A percentile compares a stretch with the other conserved stretches of the same genome.
These are phyloP conservation scores for Vaccinium myrtillus DNA, from an alignment of 148 eudicot genomes.

Conservation along the genomic window DNA sequence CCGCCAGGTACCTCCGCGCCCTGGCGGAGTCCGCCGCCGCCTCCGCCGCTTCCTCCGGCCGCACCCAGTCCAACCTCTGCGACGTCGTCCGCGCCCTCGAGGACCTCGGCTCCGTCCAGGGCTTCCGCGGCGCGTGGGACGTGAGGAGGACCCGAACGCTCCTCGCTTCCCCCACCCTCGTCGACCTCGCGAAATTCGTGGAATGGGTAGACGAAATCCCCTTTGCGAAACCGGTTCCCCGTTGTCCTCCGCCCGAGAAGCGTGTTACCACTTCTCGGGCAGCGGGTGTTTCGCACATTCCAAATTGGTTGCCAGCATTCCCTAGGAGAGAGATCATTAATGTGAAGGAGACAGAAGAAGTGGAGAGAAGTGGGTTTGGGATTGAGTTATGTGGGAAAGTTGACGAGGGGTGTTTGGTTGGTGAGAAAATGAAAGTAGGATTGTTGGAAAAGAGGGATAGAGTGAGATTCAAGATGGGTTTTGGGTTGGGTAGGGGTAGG, in stretches of 20 bases:
- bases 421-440: slow-evolving; percentile 15
- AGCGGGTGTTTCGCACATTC: slow-evolving; percentile 31
- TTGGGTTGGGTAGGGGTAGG: neutral
- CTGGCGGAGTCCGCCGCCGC: slow-evolving; percentile 35
- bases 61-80: slow-evolving; percentile 42
- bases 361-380: slow-evolving; percentile 4
- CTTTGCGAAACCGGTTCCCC: slow-evolving; percentile 40
- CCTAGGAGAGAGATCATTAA: slow-evolving; percentile 20
- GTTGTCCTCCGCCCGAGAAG: neutral
- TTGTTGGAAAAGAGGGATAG: slow-evolving; percentile 38
- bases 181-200: slow-evolving; percentile 36
- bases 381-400: neutral
- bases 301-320: slow-evolving; percentile 68
- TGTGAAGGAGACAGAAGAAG: slow-evolving; percentile 17
- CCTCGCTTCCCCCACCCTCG: slow-evolving; percentile 22
- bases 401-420: neutral
- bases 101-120: slow-evolving; percentile 34
- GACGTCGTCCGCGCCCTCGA: slow-evolving; percentile 59
- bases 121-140: slow-evolving; percentile 39
- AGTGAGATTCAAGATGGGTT: slow-evolving; percentile 42
- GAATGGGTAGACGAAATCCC: slow-evolving; percentile 36
- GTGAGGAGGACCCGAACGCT: neutral
- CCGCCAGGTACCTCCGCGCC: slow-evolving; percentile 44
- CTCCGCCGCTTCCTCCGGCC: slow-evolving; percentile 36
- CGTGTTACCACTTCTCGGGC: neutral